Base-by-base conservation (phyloP, 129 eudicot genomes). In the Flaveria linearis region DNA sequence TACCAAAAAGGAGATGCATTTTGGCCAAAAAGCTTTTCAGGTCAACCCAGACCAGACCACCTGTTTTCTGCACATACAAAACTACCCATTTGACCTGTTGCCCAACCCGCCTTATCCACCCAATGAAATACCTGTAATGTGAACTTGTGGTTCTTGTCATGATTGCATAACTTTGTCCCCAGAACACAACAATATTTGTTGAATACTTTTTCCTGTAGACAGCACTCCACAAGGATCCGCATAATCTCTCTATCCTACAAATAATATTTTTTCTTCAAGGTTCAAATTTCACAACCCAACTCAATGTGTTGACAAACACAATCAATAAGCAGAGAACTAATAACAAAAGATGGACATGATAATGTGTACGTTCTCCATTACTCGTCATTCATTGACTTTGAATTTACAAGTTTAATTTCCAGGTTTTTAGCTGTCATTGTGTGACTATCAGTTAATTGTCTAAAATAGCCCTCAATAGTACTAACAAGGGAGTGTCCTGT, bases 71-170 rank as follows among this genome's bases (percentile, higher is more conserved):
- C n/a, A n/a, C n/a, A n/a, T n/a, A n/a, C n/a, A 20, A 20, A 56
- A 18, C 17, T 17, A 60, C 41, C 63, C 41, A 23, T 28, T 28
- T 30, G 45, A 13, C 11, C 14, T 22, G 0, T 41, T 39, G 17
- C 25, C 93, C 97, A 13, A 46, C 12, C 45, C 97, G 87, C 63
- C 66, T 77, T 41, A 77, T 74, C 45, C 97, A 86, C 63, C 66
- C 77, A 53, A 77, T 74, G 57, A 7, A 46, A 60, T 75, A 94
- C 96, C 97, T 91, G 97, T 78, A 93, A 83, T 10, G 96, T 93
- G 82, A 88, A 88, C 88, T 88, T 93, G 87, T 91, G 93, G 85
- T 93, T 91, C 72, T 91, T 91, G 83, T 91, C 93, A 82, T 87
- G 96, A 76, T 82, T 82, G 73, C 98, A 93, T 60, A 93, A 64